Evolutionary conservation across 495 filamentous ascomycete species (phyloP), one percentile per base, ranked within the genome.

Genomic region (Aspergillus wentii): DNA sequence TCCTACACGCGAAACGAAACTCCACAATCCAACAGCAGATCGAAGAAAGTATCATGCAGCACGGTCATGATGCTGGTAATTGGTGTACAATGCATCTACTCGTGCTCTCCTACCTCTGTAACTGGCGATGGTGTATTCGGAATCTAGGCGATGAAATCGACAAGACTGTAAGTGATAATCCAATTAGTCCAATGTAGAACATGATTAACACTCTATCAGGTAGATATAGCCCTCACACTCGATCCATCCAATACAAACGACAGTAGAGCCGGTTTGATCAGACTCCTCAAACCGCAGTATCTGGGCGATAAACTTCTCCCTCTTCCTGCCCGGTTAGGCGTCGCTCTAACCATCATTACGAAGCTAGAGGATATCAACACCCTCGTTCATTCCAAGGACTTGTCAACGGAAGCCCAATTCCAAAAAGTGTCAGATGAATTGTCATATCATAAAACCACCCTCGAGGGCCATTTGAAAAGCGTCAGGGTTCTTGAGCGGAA

Each of bases 401-500:
- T 41, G 10, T 23, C 14, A 4, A 33, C 15, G n/a, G 35, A 43
- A 1, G 22, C 13, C 4, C 23, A 20, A 7, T 42, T 31, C 15
- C 39, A 29, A 26, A 27, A 23, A 6, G 28, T 49, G 33, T 26
- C 16, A 9, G 22, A 35, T 4, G 37, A 30, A 8, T 17, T 33
- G 8, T 23, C 33, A 13, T 46, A 46, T 10, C 28, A 51, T 20
- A 39, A 33, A 4, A 30, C 28, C 0, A 30, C 11, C 9, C 19
- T 51, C 0, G 39, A 51, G 18, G 44, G 42, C 3, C 13, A 43
- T 28, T 1, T 46, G 10, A 38, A 43, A 8, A 51, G 44, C 18
- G 31, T 49, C 6, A 26, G 35, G 2, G 40, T 41, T 0, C 33
- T 49, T 7, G 49, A 51, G 26, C 35, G 36, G 26, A 51, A 43